phyloP scores from a whole-genome alignment of 2,329 filamentous ascomycete species.

The Didymella arachidicola region DNA sequence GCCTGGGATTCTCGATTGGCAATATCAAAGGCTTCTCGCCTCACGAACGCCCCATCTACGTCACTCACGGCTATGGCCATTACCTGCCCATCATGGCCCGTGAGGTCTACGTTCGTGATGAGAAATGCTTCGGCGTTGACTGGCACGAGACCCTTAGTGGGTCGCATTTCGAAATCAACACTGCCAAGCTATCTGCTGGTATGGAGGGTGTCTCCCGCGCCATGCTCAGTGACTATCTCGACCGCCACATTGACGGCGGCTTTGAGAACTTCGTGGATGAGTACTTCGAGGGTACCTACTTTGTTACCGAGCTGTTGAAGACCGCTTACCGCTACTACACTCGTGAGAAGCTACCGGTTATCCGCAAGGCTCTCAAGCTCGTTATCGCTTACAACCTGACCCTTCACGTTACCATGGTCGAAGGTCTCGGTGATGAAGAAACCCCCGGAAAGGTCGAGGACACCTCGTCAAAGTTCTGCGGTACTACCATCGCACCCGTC shows the following conservation, averaged over 20 bases:
- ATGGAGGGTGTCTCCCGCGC: slow-evolving; percentile 84
- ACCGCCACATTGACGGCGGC: slow-evolving; percentile 90
- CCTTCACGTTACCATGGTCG: slow-evolving; percentile 91
- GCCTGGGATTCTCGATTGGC: slow-evolving; percentile 85
- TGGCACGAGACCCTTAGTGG: slow-evolving; percentile 86
- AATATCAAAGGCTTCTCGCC: slow-evolving; percentile 88
- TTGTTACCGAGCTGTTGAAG: slow-evolving; percentile 95
- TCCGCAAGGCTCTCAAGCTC: slow-evolving; percentile 94
- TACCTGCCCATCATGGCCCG: slow-evolving; percentile 91
- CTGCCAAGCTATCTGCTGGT: slow-evolving; percentile 86
- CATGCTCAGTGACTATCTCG: slow-evolving; percentile 87
- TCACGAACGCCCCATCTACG: slow-evolving; percentile 75
- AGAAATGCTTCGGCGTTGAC: slow-evolving; percentile 90
- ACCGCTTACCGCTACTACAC: slow-evolving; percentile 92
- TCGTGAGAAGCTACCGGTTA: slow-evolving; percentile 85
- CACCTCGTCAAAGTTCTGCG: slow-evolving; percentile 83
- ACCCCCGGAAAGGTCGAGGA: slow-evolving; percentile 86
- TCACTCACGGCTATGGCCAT: slow-evolving; percentile 95
- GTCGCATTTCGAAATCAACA: slow-evolving; percentile 84
- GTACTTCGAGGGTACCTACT: slow-evolving; percentile 94
- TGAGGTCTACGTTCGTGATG: slow-evolving; percentile 90
- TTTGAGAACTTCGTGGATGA: slow-evolving; percentile 95
- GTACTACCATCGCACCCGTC: slow-evolving; percentile 90
- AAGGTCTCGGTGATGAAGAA: slow-evolving; percentile 85
- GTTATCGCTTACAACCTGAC: slow-evolving; percentile 96